A percentile compares a stretch with the other conserved stretches of the same genome.
These are phyloP conservation scores for Porodaedalea pini DNA, from an alignment of 1,284 basidiomycete genomes.

Conservation along the genomic window DNA sequence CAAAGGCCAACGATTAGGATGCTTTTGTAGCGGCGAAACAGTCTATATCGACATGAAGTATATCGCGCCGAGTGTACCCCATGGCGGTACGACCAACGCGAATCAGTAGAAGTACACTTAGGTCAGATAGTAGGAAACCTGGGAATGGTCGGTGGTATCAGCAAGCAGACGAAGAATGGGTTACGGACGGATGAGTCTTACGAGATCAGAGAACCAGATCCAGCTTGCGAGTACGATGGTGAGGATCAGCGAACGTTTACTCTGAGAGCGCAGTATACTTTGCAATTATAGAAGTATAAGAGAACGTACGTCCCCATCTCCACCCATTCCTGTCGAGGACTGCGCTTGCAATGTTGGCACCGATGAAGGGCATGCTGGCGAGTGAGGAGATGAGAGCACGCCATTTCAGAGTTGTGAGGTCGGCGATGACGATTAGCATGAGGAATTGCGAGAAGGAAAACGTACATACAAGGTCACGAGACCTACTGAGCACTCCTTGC, in stretches of 20 bases:
- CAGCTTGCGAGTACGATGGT: constrained; percentile 58
- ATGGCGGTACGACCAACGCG: too few relatives aligned
- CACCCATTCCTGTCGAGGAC: constrained; percentile 57
- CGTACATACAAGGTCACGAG: too few relatives aligned
- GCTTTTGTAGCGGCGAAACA: constrained; percentile 57
- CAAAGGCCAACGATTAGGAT: constrained; percentile 50
- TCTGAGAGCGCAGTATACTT: constrained; percentile 35
- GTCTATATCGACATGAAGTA: too few relatives aligned
- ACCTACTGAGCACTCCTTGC: too few relatives aligned
- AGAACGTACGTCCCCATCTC: constrained; percentile 65
- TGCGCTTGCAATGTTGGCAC: constrained; percentile 62
- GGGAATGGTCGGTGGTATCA: background rate
- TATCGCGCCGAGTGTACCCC: too few relatives aligned
- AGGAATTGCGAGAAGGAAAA: constrained; percentile 71
- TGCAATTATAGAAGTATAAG: too few relatives aligned
- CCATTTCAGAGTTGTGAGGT: constrained; percentile 78
- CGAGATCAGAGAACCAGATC: constrained; percentile 72
- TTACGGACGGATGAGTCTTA: constrained; percentile 37
- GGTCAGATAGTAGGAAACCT: constrained; percentile 67
- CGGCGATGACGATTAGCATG: constrained; percentile 73
- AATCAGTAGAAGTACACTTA: too few relatives aligned
- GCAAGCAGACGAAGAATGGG: background rate
- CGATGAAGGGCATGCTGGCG: constrained; percentile 65
- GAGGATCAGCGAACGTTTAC: constrained; percentile 64
- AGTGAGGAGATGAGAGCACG: constrained; percentile 68